A percentile compares a stretch with the other conserved stretches of the same genome.
phyloP scores from a whole-genome alignment of 768 basidiomycete genomes.

The Flagelloscypha sp. region DNA sequence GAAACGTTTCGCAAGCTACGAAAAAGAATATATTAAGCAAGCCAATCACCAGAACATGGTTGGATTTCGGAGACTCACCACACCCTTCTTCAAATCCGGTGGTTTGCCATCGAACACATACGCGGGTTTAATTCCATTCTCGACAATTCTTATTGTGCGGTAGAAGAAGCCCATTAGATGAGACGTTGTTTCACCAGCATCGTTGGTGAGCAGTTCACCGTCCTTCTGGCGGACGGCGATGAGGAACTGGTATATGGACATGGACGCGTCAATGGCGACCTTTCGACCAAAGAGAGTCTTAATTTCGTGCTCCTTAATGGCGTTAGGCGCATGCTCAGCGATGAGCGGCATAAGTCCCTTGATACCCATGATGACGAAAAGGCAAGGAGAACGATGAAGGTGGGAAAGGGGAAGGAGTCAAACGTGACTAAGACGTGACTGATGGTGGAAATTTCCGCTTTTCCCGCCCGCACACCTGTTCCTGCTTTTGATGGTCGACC shows the following conservation, averaged over 20 bases:
- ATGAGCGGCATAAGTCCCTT: conserved; percentile 90
- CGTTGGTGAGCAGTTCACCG: conserved; percentile 94
- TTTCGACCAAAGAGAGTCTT: conserved; percentile 97
- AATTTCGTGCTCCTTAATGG: conserved; percentile 89
- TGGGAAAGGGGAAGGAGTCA: no score
- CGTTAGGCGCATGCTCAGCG: conserved; percentile 80
- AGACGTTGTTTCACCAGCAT: conserved; percentile 96
- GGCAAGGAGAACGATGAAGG: no score
- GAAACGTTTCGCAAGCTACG: conserved; percentile 92
- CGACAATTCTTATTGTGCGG: conserved; percentile 93
- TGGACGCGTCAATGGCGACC: conserved; percentile 97
- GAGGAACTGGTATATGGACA: conserved; percentile 96
- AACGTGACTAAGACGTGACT: no score
- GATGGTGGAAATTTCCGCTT: no score
- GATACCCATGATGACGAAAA: conserved; percentile 89
- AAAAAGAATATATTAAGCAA: no score
- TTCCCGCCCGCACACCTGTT: no score
- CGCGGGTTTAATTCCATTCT: conserved; percentile 96
- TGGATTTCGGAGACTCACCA: conserved; percentile 51
- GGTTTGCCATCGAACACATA: conserved; percentile 99
- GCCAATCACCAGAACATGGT: no score
- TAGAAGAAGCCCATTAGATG: conserved; percentile 99
- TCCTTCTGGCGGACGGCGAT: conserved; percentile 96
- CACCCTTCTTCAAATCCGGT: conserved; percentile 92
- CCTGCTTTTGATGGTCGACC: no score